phyloP scores from a whole-genome alignment of 352 stramenopile species.

The Halophytophthora polymorphica region DNA sequence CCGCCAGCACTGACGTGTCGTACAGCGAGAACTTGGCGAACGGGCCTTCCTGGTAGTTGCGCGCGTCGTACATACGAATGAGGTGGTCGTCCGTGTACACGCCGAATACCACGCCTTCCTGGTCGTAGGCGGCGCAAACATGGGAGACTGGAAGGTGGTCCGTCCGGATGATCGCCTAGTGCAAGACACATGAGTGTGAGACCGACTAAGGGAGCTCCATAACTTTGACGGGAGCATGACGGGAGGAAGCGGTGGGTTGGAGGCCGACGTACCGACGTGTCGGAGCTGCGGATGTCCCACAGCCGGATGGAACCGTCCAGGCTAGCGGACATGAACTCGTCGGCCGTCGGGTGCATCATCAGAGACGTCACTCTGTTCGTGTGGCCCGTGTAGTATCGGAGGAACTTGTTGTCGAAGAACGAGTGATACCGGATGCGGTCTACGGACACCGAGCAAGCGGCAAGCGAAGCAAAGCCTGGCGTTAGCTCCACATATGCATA shows the following conservation, averaged over 20 bases:
- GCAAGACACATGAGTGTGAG: not conserved
- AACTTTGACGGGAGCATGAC: not conserved
- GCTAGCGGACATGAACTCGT: constrained; percentile 82
- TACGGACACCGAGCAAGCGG: constrained; percentile 12
- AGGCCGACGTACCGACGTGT: constrained; percentile 40
- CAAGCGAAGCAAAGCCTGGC: constrained; percentile 5
- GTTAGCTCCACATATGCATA: not conserved
- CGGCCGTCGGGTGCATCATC: constrained; percentile 83
- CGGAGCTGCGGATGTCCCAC: constrained; percentile 75
- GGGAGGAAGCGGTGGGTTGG: not conserved
- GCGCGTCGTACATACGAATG: constrained; percentile 87
- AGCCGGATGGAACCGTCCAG: constrained; percentile 75
- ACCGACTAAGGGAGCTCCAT: not conserved
- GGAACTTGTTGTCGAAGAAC: constrained; percentile 88
- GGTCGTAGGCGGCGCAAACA: constrained; percentile 77
- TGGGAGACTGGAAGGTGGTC: constrained; percentile 62
- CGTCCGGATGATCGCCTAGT: constrained; percentile 57
- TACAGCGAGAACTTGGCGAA: constrained; percentile 89
- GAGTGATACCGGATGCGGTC: constrained; percentile 87
- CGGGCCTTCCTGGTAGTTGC: constrained; percentile 83
- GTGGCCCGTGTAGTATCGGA: constrained; percentile 85
- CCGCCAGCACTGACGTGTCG: constrained; percentile 59
- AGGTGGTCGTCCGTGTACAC: constrained; percentile 85
- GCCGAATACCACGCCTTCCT: constrained; percentile 81
- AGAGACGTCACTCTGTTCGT: constrained; percentile 73